A percentile compares a stretch with the other conserved stretches of the same genome.
These are phyloP conservation scores for Candida taoyuanica DNA, from an alignment of 805 yeast genomes.

Conservation along the genomic window DNA sequence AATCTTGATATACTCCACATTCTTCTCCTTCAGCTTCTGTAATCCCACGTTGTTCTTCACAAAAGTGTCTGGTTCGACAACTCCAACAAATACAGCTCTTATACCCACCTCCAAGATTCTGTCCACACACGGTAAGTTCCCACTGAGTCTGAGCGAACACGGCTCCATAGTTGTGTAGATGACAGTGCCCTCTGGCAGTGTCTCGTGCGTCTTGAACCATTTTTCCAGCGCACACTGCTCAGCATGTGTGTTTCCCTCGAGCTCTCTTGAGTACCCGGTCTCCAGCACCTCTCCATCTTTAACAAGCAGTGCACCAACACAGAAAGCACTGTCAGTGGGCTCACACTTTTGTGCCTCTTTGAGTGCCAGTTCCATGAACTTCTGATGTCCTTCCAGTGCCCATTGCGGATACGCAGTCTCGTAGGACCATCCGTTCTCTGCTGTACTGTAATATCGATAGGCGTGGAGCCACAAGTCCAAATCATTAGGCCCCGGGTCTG, in stretches of 20 bases:
- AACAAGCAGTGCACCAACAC: conserved; percentile 89
- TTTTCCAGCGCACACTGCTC: conserved; percentile 92
- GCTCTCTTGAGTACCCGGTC: conserved; percentile 85
- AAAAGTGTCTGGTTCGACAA: conserved; percentile 84
- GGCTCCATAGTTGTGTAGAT: conserved; percentile 98
- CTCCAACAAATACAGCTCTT: conserved; percentile 83
- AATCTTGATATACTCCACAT: conserved; percentile 70
- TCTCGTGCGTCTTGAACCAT: conserved; percentile 38
- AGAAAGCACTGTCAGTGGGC: conserved; percentile 78
- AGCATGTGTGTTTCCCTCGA: conserved; percentile 95
- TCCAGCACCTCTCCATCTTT: conserved; percentile 58
- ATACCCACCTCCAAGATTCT: conserved; percentile 59
- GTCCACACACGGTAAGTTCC: conserved; percentile 84
- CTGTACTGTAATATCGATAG: conserved; percentile 60
- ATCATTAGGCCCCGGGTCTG: conserved; percentile 89
- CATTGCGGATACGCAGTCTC: conserved; percentile 26
- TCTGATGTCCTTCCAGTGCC: conserved; percentile 53
- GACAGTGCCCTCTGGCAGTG: conserved; percentile 70
- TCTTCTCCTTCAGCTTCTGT: conserved; percentile 45
- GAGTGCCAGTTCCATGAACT: conserved; percentile 72
- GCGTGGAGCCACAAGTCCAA: conserved; percentile 91
- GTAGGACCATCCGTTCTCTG: conserved; percentile 28
- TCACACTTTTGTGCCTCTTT: conserved; percentile 76
- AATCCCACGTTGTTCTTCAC: conserved; percentile 71
- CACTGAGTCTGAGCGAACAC: conserved; percentile 83